Evolutionary conservation across 306 rosid species (phyloP), one percentile per base, ranked within the genome.

Genomic region (Castanea sativa): DNA sequence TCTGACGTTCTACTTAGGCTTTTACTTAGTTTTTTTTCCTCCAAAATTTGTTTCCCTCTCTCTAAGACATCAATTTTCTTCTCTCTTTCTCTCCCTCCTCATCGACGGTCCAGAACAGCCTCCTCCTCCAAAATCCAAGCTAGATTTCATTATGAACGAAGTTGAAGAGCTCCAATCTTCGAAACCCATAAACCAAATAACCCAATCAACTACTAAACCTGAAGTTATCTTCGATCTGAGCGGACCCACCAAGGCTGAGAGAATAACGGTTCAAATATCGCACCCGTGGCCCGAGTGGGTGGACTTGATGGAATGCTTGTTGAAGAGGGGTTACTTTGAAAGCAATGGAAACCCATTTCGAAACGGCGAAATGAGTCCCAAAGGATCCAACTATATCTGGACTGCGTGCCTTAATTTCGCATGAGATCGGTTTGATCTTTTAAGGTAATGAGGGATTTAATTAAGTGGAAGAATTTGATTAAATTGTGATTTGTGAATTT

Each of bases 221-320:
- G 77, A 69, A 0, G 76, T 76, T 8, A 69, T 11, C 4, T 13
- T 64, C 21, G 72, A 73, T 19, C 21, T n/a, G 38, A 53, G 52
- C 27, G 51, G 20, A 23, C 76, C 18, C 2, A 35, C 69, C 1
- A 77, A 77, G 27, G 83, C 25, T 21, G 82, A 83, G 30, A 61
- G 80, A 61, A 51, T 69, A 23, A 43, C 68, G 25, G 81, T 84
- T 75, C 90, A 80, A 25, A 75, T 90, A 80, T 86, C 90, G 45
- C 94, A 92, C 71, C 97, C 94, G 14, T 94, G 92, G 97, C 92
- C 88, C 10, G 94, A 92, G 74, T 94, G 98, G 96, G 84, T 88
- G 69, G 81, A 75, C 23, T 74, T 92, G 74, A 89, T 90, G 89
- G 87, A 88, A 74, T 85, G 80, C 68, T 81, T 92, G 85, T 69